Evolutionary conservation across 2,329 filamentous ascomycete genomes (phyloP).

Genomic region (Curvularia sp.): DNA sequence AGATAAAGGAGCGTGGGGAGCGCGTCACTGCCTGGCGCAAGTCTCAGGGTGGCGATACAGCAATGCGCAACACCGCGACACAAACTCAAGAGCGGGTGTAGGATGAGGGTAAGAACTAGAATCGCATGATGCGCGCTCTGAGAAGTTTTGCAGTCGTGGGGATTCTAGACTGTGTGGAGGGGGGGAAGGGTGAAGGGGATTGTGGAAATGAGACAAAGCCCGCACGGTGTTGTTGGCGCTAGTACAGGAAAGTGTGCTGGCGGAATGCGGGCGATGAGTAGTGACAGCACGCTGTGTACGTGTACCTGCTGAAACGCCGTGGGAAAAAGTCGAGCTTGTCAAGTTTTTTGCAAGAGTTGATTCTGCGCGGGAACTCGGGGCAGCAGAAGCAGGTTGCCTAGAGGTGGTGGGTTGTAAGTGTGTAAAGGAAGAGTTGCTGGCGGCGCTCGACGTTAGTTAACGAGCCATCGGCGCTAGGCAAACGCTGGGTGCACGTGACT

Average conservation of each 20-base stretch:
- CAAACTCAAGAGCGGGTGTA: constrained; percentile 5
- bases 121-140: constrained; percentile 15
- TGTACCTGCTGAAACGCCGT: not conserved
- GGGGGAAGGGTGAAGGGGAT: constrained; percentile 11
- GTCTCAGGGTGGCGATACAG: constrained; percentile 20
- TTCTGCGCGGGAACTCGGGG: not conserved
- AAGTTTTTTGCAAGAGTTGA: not conserved
- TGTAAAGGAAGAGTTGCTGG: constrained; percentile 8
- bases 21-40: constrained; percentile 28
- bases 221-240: constrained; percentile 20
- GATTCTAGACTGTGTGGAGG: constrained; percentile 1
- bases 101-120: constrained; percentile 9
- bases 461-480: constrained; percentile 24
- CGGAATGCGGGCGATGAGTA: constrained; percentile 10
- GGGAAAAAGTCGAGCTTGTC: not conserved
- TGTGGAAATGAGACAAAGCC: constrained; percentile 25
- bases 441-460: constrained; percentile 19
- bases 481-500: constrained; percentile 27
- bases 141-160: constrained; percentile 2
- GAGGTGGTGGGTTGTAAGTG: not conserved
- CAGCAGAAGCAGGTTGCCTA: not conserved
- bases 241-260: constrained; percentile 18
- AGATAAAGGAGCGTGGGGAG: constrained; percentile 19
- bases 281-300: constrained; percentile 3
- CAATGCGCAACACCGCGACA: constrained; percentile 5